A percentile compares a stretch with the other conserved stretches of the same genome.
phyloP scores from a whole-genome alignment of 2,329 filamentous ascomycete genomes.

The Colletotrichum orbiculare region DNA sequence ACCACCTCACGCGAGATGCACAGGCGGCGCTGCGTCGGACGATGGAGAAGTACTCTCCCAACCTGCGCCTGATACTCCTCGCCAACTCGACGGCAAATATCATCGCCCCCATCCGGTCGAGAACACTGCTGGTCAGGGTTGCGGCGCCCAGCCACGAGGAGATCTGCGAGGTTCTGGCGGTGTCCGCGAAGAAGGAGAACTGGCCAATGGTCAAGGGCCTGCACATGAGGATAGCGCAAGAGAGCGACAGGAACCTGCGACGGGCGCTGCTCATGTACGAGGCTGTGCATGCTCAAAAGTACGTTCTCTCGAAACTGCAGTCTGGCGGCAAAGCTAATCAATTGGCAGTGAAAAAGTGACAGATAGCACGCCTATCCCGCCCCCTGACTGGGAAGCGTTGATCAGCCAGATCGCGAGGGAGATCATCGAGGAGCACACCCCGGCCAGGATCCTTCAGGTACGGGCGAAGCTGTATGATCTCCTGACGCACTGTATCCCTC shows the following conservation, averaged over 20 bases:
- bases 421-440: conserved; percentile 93
- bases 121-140: conserved; percentile 91
- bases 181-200: conserved; percentile 79
- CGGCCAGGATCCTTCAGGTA: conserved; percentile 86
- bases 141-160: conserved; percentile 87
- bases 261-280: conserved; percentile 96
- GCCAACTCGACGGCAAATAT: conserved; percentile 98
- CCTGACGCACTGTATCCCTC: conserved; percentile 95
- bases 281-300: conserved; percentile 97
- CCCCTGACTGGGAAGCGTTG: conserved; percentile 95
- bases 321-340: conserved; percentile 43
- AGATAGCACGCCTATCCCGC: conserved; percentile 88
- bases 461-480: conserved; percentile 96
- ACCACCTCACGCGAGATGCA: conserved; percentile 92
- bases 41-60: conserved; percentile 99
- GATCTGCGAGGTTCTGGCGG: conserved; percentile 81
- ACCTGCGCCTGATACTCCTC: conserved; percentile 88
- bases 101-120: conserved; percentile 95
- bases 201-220: conserved; percentile 82
- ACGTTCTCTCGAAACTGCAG: conserved; percentile 48
- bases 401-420: conserved; percentile 91
- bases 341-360: conserved; percentile 83
- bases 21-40: conserved; percentile 94
- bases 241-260: conserved; percentile 91
- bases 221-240: conserved; percentile 86